Conservation (phyloP, 805 yeast species). For the Candida silvatica region DNA sequence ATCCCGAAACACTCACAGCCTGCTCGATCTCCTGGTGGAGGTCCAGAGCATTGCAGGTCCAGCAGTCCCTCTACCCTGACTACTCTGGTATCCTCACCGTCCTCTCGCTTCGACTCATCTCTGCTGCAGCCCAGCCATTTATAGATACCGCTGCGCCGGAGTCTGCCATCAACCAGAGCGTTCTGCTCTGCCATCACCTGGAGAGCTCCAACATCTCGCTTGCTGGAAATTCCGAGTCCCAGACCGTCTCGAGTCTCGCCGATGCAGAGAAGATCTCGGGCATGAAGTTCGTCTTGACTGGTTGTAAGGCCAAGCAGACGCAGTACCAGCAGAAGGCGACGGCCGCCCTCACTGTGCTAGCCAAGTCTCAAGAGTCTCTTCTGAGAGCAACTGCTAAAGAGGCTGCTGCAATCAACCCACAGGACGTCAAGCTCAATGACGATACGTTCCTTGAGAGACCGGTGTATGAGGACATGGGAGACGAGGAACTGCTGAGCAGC, state of each 20-base stretch:
- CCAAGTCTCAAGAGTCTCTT: conserved; percentile 36
- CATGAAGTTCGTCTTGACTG: conserved; percentile 63
- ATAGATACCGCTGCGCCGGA: conserved; percentile 24
- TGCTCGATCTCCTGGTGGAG: conserved; percentile 71
- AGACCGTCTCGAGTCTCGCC: conserved; percentile 44
- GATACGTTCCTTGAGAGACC: conserved; percentile 76
- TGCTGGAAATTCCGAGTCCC: conserved; percentile 56
- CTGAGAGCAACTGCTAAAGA: conserved; percentile 8
- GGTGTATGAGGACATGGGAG: conserved; percentile 51
- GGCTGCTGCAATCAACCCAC: conserved; percentile 33
- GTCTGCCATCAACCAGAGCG: conserved; percentile 18
- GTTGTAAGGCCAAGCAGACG: conserved; percentile 83
- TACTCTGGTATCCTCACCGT: conserved; percentile 36
- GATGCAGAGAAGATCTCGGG: conserved; percentile 52
- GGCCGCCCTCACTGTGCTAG: conserved; percentile 69
- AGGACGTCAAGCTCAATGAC: conserved; percentile 55
- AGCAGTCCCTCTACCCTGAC: conserved; percentile 56
- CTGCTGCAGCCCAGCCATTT: conserved; percentile 25
- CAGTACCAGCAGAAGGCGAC: conserved; percentile 68
- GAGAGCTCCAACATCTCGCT: conserved; percentile 62
- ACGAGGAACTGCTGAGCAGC: conserved; percentile 30
- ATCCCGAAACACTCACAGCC: conserved; percentile 19
- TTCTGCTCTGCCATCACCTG: conserved; percentile 44
- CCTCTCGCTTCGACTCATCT: conserved; percentile 31
- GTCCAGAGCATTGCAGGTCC: conserved; percentile 57